Percentiles rank a stretch among this genome's conserved stretches.
Evolutionary conservation across 148 eudicot species (phyloP).

Genomic region (Camellia lanceoleosa): DNA sequence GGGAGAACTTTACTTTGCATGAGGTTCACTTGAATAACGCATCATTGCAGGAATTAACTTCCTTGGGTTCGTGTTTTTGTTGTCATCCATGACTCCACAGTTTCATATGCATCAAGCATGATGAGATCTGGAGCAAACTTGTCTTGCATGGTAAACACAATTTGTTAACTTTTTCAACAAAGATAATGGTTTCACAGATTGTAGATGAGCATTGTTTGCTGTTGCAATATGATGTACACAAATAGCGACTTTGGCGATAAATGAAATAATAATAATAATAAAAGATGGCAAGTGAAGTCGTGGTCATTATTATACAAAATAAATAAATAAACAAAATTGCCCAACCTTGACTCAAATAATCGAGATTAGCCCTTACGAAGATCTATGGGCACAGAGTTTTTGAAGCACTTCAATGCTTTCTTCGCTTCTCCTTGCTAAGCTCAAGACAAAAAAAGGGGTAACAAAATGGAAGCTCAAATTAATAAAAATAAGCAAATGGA

Average conservation of each 20-base stretch:
- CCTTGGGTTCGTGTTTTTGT: constrained; percentile 80
- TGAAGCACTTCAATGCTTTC: constrained; percentile 89
- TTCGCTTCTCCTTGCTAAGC: constrained; percentile 96
- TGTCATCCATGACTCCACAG: constrained; percentile 98
- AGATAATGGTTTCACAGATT: neutral
- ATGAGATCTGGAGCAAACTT: constrained; percentile 98
- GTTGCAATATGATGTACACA: neutral
- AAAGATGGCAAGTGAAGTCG: neutral
- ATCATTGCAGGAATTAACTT: constrained; percentile 98
- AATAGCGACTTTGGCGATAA: neutral
- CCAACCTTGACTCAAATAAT: constrained; percentile 1
- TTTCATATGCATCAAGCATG: constrained; percentile 99
- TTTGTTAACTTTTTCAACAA: neutral
- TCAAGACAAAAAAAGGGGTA: constrained; percentile 3
- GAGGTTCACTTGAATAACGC: constrained; percentile 98
- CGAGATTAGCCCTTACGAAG: constrained; percentile 49
- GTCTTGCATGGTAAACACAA: constrained; percentile 52
- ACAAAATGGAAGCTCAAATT: neutral
- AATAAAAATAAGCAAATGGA: neutral
- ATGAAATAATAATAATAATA: neutral
- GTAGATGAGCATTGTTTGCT: neutral
- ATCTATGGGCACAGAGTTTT: constrained; percentile 72
- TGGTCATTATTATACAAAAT: neutral
- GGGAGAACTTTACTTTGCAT: constrained; percentile 66
- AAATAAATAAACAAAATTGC: neutral